These are phyloP conservation scores for Carex littledalei DNA, from an alignment of 176 grass and related monocot genomes.

Conservation along the genomic window DNA sequence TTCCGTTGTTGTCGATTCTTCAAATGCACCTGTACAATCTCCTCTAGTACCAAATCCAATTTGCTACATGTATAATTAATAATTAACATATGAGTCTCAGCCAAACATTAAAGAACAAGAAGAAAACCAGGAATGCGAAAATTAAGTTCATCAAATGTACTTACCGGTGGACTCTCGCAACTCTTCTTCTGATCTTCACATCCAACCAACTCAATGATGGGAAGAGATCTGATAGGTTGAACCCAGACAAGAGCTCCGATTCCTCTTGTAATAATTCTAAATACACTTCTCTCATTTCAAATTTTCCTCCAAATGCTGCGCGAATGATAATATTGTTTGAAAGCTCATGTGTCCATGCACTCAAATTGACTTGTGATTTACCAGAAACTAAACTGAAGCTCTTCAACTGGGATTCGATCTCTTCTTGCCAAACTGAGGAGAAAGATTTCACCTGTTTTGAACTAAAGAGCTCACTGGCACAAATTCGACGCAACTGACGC, in stretches of 20 bases:
- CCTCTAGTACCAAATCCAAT: not conserved
- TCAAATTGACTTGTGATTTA: not conserved
- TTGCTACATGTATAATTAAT: not conserved
- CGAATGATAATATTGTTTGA: conserved; percentile 9
- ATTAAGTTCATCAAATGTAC: too few species aligned
- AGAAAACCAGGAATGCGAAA: too few species aligned
- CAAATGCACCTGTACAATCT: not conserved
- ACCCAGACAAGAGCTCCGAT: not conserved
- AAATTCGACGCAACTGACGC: conserved; percentile 29
- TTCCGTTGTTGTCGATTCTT: too few species aligned
- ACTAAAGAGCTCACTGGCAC: conserved; percentile 25
- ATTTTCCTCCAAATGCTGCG: conserved; percentile 23
- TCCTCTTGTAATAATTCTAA: not conserved
- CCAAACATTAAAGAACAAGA: too few species aligned
- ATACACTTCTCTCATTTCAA: not conserved
- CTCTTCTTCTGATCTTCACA: not conserved
- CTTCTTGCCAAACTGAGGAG: conserved; percentile 12
- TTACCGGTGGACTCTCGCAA: not conserved
- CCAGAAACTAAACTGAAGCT: not conserved
- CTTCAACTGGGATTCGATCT: not conserved
- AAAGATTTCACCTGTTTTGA: conserved; percentile 22
- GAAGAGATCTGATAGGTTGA: conserved; percentile 31
- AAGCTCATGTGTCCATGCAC: not conserved
- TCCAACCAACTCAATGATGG: conserved; percentile 26
- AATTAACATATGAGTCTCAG: too few species aligned